Evolutionary conservation across 192 early-diverging fungal species (phyloP).

Genomic region (Bifiguratus adelaidae): DNA sequence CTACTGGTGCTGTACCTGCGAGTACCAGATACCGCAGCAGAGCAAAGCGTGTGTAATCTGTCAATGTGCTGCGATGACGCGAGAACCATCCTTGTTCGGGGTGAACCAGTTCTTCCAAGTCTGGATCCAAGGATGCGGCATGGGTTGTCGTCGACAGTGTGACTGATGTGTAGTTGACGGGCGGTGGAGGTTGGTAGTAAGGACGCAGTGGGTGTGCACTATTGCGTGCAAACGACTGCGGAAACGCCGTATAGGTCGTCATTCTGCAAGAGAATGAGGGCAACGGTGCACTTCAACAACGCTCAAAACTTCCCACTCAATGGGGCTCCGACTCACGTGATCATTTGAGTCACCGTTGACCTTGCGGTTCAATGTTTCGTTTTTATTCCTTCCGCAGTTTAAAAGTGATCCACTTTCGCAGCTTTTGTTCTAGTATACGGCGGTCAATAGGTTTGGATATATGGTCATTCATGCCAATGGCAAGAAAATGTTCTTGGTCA

Average conservation of each 20-base stretch:
- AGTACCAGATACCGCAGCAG: slow-evolving; percentile 46
- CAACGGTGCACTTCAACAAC: too few relatives aligned
- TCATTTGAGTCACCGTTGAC: too few relatives aligned
- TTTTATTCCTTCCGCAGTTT: too few relatives aligned
- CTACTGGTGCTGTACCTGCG: slow-evolving; percentile 49
- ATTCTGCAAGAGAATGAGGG: not conserved
- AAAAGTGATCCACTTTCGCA: not conserved
- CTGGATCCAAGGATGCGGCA: slow-evolving; percentile 1
- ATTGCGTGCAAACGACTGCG: not conserved
- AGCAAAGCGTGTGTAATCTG: slow-evolving; percentile 48
- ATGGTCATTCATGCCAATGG: not conserved
- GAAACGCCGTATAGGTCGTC: not conserved
- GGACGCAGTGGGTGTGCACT: not conserved
- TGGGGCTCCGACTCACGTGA: too few relatives aligned
- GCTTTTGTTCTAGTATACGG: not conserved
- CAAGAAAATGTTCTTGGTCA: not conserved
- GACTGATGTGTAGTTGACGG: not conserved
- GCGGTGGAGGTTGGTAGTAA: not conserved
- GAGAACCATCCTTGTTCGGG: too few relatives aligned
- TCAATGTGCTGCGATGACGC: slow-evolving; percentile 33
- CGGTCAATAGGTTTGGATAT: not conserved
- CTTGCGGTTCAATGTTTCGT: too few relatives aligned
- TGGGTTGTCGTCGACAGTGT: not conserved
- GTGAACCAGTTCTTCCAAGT: slow-evolving; percentile 23
- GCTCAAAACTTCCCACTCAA: too few relatives aligned